Percentiles rank a stretch among this genome's conserved stretches.
These are phyloP conservation scores for Xylariaceae sp. DNA, from an alignment of 2,329 filamentous ascomycete species.

Conservation along the genomic window DNA sequence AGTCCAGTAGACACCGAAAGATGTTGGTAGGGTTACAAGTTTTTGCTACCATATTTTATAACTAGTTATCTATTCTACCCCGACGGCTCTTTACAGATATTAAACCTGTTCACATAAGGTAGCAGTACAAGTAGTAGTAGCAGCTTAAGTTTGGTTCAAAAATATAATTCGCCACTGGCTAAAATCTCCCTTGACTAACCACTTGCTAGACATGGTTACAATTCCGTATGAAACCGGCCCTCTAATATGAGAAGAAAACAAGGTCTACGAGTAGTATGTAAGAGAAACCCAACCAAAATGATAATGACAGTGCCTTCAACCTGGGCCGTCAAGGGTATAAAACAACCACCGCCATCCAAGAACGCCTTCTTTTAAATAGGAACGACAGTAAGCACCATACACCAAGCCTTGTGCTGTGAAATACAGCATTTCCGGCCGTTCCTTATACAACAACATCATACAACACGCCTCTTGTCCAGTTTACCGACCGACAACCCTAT, in stretches of 20 bases:
- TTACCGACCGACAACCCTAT: background rate
- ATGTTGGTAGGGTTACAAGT: no score
- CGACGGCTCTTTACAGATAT: no score
- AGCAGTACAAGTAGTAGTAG: background rate
- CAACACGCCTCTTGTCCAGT: background rate
- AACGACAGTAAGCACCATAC: background rate
- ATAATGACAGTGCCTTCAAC: background rate
- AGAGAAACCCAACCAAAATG: background rate
- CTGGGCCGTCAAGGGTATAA: background rate
- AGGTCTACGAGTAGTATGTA: background rate
- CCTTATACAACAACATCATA: conserved; percentile 21
- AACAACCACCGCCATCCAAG: background rate
- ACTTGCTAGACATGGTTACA: background rate
- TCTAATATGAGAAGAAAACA: background rate
- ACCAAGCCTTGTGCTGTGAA: background rate
- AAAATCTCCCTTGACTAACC: background rate
- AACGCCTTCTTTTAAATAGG: background rate
- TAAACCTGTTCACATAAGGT: no score
- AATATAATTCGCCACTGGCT: no score
- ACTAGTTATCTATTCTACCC: no score
- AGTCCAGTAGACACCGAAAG: no score
- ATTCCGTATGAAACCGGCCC: background rate
- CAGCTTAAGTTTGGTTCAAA: background rate
- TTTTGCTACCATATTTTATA: no score
- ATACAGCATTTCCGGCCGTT: background rate